Conservation (phyloP, 2,329 filamentous ascomycete species). For the Colletotrichum sp. region DNA sequence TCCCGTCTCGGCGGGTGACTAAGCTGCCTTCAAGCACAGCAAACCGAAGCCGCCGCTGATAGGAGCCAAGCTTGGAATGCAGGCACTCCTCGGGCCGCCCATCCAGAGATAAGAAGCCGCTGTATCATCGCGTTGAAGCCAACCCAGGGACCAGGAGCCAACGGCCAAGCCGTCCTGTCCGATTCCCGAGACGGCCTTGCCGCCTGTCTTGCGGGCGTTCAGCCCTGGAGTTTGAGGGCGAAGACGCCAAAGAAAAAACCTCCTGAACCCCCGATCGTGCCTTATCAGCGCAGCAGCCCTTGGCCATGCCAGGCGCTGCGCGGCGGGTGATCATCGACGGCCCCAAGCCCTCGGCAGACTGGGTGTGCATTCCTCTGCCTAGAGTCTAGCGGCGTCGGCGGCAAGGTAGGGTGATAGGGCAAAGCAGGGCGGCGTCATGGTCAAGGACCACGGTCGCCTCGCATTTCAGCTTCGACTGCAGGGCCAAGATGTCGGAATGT, state of each 20-base stretch:
- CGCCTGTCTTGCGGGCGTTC: constrained; percentile 7
- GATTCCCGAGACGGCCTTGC: neutral
- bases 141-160: neutral
- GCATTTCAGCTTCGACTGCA: neutral
- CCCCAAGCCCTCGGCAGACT: neutral
- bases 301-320: neutral
- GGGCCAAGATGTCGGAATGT: neutral
- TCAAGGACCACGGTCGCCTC: constrained; percentile 11
- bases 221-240: neutral
- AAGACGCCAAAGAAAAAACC: neutral
- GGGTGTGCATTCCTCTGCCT: constrained; percentile 3
- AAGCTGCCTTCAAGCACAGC: neutral
- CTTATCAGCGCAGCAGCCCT: constrained; percentile 9
- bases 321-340: constrained; percentile 1
- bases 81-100: neutral
- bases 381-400: neutral
- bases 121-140: neutral
- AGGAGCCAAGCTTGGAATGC: neutral
- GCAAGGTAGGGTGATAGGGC: neutral
- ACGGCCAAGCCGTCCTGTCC: neutral
- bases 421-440: neutral
- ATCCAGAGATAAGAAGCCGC: constrained; percentile 15
- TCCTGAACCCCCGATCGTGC: neutral
- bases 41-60: neutral
- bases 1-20: neutral